Conservation (phyloP, 495 filamentous ascomycete genomes). For the Pyrenula massariospora region DNA sequence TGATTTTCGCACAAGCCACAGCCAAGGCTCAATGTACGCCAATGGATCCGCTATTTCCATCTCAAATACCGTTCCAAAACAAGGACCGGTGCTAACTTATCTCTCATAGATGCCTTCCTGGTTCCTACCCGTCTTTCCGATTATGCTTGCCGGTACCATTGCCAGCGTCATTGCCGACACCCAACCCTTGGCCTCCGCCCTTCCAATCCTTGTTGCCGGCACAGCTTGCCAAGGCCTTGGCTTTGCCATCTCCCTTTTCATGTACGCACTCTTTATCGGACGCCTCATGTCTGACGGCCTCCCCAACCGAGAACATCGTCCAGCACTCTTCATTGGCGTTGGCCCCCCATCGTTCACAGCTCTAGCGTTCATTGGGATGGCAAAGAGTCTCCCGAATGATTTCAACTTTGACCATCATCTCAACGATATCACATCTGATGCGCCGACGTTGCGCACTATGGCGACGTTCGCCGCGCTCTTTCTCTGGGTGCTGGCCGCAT, state of each 20-base stretch:
- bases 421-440: constrained; percentile 10
- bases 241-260: constrained; percentile 30
- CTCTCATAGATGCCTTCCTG: constrained; percentile 34
- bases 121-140: constrained; percentile 34
- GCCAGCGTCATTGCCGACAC: constrained; percentile 28
- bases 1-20: no score
- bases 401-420: constrained; percentile 14
- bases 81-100: no score
- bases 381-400: constrained; percentile 28
- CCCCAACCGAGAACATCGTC: constrained; percentile 33
- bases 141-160: constrained; percentile 36
- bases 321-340: constrained; percentile 63
- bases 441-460: constrained; percentile 24
- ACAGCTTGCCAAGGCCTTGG: constrained; percentile 34
- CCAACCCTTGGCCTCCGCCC: constrained; percentile 21
- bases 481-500: constrained; percentile 50
- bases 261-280: constrained; percentile 41
- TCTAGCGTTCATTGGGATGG: constrained; percentile 57
- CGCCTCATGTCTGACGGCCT: constrained; percentile 49
- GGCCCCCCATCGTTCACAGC: constrained; percentile 57
- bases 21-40: no score
- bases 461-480: constrained; percentile 44
- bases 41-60: no score
- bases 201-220: constrained; percentile 31
- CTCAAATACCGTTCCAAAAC: no score